Conservation (phyloP, 345 rosid genomes). For the Clausena lansium region DNA sequence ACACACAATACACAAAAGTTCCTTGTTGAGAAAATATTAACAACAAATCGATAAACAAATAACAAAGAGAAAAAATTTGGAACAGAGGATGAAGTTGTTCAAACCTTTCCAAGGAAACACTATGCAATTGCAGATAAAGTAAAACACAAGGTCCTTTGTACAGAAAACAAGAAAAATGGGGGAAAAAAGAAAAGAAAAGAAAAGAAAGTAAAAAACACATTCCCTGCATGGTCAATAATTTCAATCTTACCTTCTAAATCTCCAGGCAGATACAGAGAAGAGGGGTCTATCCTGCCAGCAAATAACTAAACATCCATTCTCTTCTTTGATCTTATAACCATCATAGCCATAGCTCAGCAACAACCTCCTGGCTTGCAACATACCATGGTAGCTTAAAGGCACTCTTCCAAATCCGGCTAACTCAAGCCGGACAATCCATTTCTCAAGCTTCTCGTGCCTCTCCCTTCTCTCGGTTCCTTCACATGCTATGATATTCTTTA, state of each 20-base stretch:
- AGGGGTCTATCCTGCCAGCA: conserved; percentile 69
- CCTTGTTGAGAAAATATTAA: neutral
- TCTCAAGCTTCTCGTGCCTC: conserved; percentile 74
- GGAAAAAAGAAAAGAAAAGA: neutral
- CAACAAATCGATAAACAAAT: neutral
- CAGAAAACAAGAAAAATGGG: conserved; percentile 10
- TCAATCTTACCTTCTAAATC: conserved; percentile 45
- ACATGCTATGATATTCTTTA: conserved; percentile 65
- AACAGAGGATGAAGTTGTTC: conserved; percentile 4
- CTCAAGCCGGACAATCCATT: conserved; percentile 64
- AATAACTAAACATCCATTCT: conserved; percentile 50
- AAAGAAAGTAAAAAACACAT: conserved; percentile 4
- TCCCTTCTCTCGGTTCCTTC: conserved; percentile 64
- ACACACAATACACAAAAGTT: neutral
- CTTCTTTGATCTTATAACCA: conserved; percentile 63
- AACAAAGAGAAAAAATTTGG: neutral
- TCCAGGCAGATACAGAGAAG: conserved; percentile 68
- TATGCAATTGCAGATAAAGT: conserved; percentile 21
- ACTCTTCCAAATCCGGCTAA: conserved; percentile 57
- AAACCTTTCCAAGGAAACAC: conserved; percentile 16
- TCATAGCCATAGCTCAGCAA: conserved; percentile 56
- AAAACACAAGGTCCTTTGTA: conserved; percentile 35
- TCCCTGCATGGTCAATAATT: conserved; percentile 5
- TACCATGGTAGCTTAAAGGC: conserved; percentile 61
- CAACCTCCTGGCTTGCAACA: conserved; percentile 54